Base-by-base conservation (phyloP, 2,329 filamentous ascomycete genomes). In the Hypomyces rosellus region DNA sequence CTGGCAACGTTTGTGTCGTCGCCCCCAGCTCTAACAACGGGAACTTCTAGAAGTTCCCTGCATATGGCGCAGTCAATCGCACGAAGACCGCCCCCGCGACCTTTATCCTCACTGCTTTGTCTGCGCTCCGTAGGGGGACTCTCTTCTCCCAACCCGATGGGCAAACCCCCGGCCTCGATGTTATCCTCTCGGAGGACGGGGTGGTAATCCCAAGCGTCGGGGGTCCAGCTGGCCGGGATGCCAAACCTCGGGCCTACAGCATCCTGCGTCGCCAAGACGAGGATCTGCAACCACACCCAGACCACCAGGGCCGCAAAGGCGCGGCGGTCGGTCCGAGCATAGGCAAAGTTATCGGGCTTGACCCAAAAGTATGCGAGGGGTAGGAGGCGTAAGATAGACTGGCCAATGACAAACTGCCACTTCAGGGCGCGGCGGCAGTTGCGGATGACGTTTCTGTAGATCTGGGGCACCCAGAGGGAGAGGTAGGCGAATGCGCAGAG, bases 11-110 rank as follows among this genome's bases (percentile, higher is more conserved):
- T 78, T 1, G 68, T 67, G 9, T 78, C 77, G 40, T 76, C 74
- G 38, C 75, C 74, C 9, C 77, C 78, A 1, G 78, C 75, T 46
- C 77, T 76, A 33, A 96, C 71, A 18, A 97, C 85, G 0, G 90
- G 89, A 2, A 97, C 89, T 65, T 96, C 89, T 15, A 99, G 83
- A 42, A 87, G 78, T 69, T 96, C 90, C 69, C 92, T 87, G 66
- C 93, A 99, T 58, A 99, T 96, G 15, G 91, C 89, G 68, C 93
- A 99, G 70, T 97, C 91, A 53, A 95, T 93, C 1, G 66, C 81
- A 42, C 78, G 70, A 12, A 63, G 65, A 45, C 59, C 64, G 34
- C 61, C 63, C 25, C 58, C 30, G 25, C 16, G 53, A 49, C 57
- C 58, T 50, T 62, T 63, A 30, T 70, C 63, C 55, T 72, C 53